A percentile compares a stretch with the other conserved stretches of the same genome.
Evolutionary conservation across 305 asterid species (phyloP).

Genomic region (Plantago lanceolata): DNA sequence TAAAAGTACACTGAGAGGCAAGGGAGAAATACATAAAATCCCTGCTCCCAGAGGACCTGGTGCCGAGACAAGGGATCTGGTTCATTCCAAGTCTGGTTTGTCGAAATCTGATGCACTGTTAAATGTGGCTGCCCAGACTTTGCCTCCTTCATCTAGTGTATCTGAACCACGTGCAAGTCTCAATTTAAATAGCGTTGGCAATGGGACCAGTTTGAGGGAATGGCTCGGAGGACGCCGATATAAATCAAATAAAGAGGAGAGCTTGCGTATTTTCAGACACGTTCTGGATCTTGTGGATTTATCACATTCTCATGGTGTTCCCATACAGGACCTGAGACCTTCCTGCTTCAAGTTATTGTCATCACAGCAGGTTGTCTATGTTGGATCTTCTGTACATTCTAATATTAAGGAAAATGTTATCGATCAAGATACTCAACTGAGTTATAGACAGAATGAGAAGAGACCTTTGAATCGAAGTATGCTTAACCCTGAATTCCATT

Average conservation of each 20-base stretch:
- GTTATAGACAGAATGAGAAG: slow-evolving; percentile 39
- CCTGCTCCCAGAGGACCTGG: slow-evolving; percentile 33
- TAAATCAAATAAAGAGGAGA: slow-evolving; percentile 53
- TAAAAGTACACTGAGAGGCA: slow-evolving; percentile 50
- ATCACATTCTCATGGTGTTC: slow-evolving; percentile 65
- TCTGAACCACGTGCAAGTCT: slow-evolving; percentile 12
- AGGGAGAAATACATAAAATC: slow-evolving; percentile 45
- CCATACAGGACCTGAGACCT: slow-evolving; percentile 63
- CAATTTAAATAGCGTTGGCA: slow-evolving; percentile 10
- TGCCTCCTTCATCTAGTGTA: slow-evolving; percentile 27
- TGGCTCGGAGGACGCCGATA: slow-evolving; percentile 60
- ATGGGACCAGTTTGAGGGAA: slow-evolving; percentile 65
- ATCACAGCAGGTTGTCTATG: slow-evolving; percentile 48
- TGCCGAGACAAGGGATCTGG: slow-evolving; percentile 24
- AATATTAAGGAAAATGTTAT: slow-evolving; percentile 31
- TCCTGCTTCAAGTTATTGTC: slow-evolving; percentile 67
- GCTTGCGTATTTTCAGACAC: slow-evolving; percentile 68
- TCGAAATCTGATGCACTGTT: slow-evolving; percentile 31
- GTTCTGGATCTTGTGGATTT: slow-evolving; percentile 69
- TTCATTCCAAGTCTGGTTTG: slow-evolving; percentile 26
- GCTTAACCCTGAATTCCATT: slow-evolving; percentile 34
- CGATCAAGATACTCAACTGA: slow-evolving; percentile 36
- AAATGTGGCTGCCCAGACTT: slow-evolving; percentile 27
- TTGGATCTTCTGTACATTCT: slow-evolving; percentile 47
- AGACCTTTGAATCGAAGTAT: slow-evolving; percentile 37